Evolutionary conservation across 495 filamentous ascomycete species (phyloP), one percentile per base, ranked within the genome.

Genomic region (Aspergillus indologenus): DNA sequence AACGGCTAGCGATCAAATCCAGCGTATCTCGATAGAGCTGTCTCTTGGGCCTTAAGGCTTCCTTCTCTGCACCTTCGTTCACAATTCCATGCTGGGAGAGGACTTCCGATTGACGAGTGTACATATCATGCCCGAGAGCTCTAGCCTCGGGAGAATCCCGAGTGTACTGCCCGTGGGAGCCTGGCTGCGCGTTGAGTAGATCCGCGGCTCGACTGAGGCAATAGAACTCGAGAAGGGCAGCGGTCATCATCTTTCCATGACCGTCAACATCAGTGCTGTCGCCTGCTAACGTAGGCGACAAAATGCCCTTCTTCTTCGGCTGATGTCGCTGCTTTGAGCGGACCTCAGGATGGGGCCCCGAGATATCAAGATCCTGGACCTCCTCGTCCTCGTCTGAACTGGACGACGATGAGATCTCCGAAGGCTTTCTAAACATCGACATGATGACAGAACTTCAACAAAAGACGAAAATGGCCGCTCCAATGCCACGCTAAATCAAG

Each of bases 341-440:
- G n/a, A 49, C 29, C 5, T 56, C 22, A 29, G 18, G n/a, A 23
- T 23, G 34, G 1, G 40, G 15, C 8, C 43, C 44, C 17, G 57
- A 18, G 21, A 45, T 31, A 5, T 60, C 59, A n/a, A n/a, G n/a
- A n/a, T 54, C 66, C 57, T 11, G 61, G 14, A 8, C 69, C 67
- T 18, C 48, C 57, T 43, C 61, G n/a, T n/a, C n/a, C n/a, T n/a
- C 61, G 22, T 73, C 64, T 0, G 67, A 68, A 23, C 58, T 67
- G 5, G 68, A 68, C 1, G 73, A 78, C 3, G 75, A 78, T n/a
- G 71, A 69, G 24, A 70, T 64, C 8, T 78, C 77, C 29, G 71
- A 70, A 20, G 74, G 68, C 51, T 74, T 67, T 46, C 70, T 70
- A 56, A 79, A 79, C 72, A 79, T 71, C 12, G 76, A 79, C 77